Evolutionary conservation across 345 rosid genomes (phyloP).

Genomic region (Noccaea caerulescens): DNA sequence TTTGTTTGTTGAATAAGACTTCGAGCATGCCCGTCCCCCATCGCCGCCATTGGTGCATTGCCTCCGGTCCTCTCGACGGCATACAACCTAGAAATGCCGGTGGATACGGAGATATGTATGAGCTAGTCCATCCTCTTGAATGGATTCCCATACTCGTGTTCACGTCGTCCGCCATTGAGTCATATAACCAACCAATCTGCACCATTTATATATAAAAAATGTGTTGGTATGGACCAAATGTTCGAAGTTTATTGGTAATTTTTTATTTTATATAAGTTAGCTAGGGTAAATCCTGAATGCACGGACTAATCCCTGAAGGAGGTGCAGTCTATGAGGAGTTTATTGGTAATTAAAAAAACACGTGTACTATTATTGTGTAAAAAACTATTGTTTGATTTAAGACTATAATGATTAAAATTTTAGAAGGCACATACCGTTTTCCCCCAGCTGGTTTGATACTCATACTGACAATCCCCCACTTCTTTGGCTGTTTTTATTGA

Average conservation of each 20-base stretch:
- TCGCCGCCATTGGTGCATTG: constrained; percentile 59
- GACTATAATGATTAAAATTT: neutral
- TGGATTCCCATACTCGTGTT: constrained; percentile 62
- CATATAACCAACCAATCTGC: constrained; percentile 72
- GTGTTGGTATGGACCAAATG: no score
- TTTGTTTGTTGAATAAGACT: constrained; percentile 46
- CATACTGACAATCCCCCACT: constrained; percentile 59
- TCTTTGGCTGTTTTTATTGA: constrained; percentile 47
- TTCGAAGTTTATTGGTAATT: no score
- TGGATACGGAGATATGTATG: constrained; percentile 41
- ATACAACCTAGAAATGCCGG: constrained; percentile 66
- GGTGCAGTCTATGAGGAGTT: no score
- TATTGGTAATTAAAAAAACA: no score
- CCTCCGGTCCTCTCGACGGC: constrained; percentile 47
- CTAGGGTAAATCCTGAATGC: no score
- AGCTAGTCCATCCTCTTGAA: constrained; percentile 58
- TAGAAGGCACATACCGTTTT: constrained; percentile 43
- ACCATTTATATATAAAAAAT: neutral
- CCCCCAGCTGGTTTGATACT: constrained; percentile 60
- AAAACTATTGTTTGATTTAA: neutral
- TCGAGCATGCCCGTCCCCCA: constrained; percentile 73
- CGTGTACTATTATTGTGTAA: no score
- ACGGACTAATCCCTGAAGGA: no score
- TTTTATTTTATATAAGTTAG: no score
- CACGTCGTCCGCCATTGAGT: constrained; percentile 61